phyloP scores from a whole-genome alignment of 2,329 filamentous ascomycete genomes.

The Didymella exigua region DNA sequence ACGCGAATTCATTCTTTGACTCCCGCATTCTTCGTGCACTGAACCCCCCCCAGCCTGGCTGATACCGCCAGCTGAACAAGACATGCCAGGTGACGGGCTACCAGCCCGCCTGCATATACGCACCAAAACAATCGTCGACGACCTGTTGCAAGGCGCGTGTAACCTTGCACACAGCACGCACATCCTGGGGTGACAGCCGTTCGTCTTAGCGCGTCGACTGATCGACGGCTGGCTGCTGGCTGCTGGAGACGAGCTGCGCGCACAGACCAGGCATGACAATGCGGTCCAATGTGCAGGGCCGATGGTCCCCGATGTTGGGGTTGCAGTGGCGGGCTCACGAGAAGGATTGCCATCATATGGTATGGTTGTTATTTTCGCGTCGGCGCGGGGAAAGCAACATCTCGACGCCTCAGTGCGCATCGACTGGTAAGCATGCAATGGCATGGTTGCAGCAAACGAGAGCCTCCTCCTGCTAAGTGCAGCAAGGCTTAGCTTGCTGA shows the following conservation, averaged over 20 bases:
- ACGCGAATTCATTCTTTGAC: slow-evolving; percentile 7
- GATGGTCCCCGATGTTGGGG: slow-evolving; percentile 4
- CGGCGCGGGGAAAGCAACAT: slow-evolving; percentile 38
- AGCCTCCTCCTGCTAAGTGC: slow-evolving; percentile 25
- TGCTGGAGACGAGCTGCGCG: slow-evolving; percentile 10
- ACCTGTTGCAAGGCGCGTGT: slow-evolving; percentile 15
- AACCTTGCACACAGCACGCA: slow-evolving; percentile 36
- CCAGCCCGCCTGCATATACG: slow-evolving; percentile 14
- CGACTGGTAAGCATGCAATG: slow-evolving; percentile 13
- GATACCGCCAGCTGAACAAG: neutral
- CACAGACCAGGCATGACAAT: slow-evolving; percentile 4
- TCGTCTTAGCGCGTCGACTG: slow-evolving; percentile 35
- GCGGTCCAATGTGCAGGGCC: neutral
- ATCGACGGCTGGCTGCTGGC: slow-evolving; percentile 13
- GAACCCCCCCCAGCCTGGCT: neutral
- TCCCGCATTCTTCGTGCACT: slow-evolving; percentile 14
- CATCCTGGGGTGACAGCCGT: slow-evolving; percentile 42
- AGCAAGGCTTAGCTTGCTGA: slow-evolving; percentile 39
- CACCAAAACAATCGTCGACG: slow-evolving; percentile 13
- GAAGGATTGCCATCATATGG: neutral
- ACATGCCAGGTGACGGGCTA: slow-evolving; percentile 1
- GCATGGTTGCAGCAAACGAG: slow-evolving; percentile 27
- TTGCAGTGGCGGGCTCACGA: slow-evolving; percentile 10
- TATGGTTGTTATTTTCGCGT: slow-evolving; percentile 1
- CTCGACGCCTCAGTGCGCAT: slow-evolving; percentile 24